phyloP scores from a whole-genome alignment of 129 eudicot species.

The Logfia minima region DNA sequence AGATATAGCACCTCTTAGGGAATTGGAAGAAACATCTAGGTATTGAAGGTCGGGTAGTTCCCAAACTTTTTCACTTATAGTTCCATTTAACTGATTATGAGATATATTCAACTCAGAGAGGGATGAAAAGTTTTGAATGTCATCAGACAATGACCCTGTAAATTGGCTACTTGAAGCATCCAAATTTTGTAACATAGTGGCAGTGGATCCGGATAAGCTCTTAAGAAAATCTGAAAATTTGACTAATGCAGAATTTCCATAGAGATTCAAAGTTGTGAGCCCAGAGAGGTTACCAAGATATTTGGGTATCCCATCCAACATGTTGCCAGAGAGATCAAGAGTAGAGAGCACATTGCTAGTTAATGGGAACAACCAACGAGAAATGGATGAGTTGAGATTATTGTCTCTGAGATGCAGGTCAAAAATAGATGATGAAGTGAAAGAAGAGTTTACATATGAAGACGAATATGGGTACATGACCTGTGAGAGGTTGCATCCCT shows the following conservation, averaged over 20 bases:
- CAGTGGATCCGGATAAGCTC: not conserved
- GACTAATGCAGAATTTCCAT: not conserved
- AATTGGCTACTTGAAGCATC: not conserved
- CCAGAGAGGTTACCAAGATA: not conserved
- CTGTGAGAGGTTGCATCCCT: slow-evolving; percentile 13
- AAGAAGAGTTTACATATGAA: no score
- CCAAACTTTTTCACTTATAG: slow-evolving; percentile 1
- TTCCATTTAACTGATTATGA: not conserved
- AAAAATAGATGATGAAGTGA: no score
- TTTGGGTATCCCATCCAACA: not conserved
- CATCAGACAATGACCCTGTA: not conserved
- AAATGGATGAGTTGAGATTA: not conserved
- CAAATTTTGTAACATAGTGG: not conserved
- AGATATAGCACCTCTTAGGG: not conserved
- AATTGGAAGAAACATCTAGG: not conserved
- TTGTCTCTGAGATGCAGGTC: not conserved
- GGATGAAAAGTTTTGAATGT: not conserved
- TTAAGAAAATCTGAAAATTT: not conserved
- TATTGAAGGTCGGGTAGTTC: not conserved
- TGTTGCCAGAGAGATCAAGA: not conserved
- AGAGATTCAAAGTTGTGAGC: not conserved
- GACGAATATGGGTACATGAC: slow-evolving; percentile 13
- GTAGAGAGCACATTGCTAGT: not conserved
- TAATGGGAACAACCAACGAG: not conserved
- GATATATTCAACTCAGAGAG: not conserved